Conservation (phyloP, 225 moss, liverwort and hornwort genomes). For the Anthoceros angustus region DNA sequence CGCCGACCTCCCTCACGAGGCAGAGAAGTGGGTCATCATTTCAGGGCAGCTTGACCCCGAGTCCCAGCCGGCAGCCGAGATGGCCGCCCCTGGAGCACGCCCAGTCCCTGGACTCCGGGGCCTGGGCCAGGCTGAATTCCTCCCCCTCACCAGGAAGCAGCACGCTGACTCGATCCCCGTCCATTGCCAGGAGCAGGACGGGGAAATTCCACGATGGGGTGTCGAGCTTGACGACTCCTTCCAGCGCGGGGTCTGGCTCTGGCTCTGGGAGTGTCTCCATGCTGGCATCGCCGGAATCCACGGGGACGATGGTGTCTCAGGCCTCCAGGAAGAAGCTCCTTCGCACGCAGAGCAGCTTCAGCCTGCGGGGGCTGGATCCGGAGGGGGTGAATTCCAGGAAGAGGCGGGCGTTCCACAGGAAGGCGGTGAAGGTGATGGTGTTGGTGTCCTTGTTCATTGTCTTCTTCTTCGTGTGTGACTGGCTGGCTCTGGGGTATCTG, state of each 20-base stretch:
- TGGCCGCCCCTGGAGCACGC: neutral
- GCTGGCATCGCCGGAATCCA: neutral
- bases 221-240: neutral
- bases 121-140: neutral
- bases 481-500: constrained; percentile 21
- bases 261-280: neutral
- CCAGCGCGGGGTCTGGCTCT: neutral
- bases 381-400: constrained; percentile 1
- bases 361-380: neutral
- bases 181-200: neutral
- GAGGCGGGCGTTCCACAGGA: constrained; percentile 11
- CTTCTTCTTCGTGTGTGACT: constrained; percentile 25
- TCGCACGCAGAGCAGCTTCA: neutral
- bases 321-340: neutral
- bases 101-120: neutral
- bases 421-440: constrained; percentile 8
- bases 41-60: constrained; percentile 1
- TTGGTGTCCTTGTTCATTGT: constrained; percentile 9
- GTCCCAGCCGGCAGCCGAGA: constrained; percentile 1
- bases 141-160: neutral
- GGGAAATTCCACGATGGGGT: neutral
- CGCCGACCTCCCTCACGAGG: neutral
- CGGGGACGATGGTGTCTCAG: neutral
- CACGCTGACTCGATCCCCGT: neutral
- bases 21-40: neutral